Evolutionary conservation across 768 basidiomycete genomes (phyloP).

Genomic region (Russula griseocarnosa): DNA sequence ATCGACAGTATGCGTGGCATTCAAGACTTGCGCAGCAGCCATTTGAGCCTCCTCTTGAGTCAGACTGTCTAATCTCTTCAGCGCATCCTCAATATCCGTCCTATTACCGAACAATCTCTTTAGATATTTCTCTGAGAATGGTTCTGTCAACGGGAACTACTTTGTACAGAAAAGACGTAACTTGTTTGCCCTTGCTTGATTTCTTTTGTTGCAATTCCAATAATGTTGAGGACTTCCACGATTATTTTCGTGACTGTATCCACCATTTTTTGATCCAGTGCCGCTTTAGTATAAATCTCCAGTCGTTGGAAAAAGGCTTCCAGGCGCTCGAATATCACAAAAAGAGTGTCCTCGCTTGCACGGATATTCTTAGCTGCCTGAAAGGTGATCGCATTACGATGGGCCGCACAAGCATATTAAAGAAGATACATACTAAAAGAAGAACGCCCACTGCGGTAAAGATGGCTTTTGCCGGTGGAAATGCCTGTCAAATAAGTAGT

Average conservation of each 20-base stretch:
- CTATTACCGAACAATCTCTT: background rate
- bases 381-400: background rate
- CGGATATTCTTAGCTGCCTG: background rate
- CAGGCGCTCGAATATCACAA: background rate
- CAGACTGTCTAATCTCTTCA: constrained; percentile 2
- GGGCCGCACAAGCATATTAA: background rate
- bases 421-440: background rate
- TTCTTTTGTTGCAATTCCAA: constrained; percentile 3
- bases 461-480: background rate
- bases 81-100: background rate
- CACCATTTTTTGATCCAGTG: background rate
- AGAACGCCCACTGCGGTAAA: background rate
- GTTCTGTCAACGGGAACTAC: background rate
- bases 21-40: background rate
- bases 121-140: background rate
- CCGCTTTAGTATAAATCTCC: background rate
- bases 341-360: background rate
- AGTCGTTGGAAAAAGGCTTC: background rate
- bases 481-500: background rate
- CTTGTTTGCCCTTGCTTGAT: background rate
- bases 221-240: background rate
- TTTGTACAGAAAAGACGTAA: background rate
- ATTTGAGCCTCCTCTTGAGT: constrained; percentile 1
- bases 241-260: background rate
- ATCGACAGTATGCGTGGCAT: background rate